phyloP scores from a whole-genome alignment of 495 filamentous ascomycete species.

The Penicillium egyptiacum region DNA sequence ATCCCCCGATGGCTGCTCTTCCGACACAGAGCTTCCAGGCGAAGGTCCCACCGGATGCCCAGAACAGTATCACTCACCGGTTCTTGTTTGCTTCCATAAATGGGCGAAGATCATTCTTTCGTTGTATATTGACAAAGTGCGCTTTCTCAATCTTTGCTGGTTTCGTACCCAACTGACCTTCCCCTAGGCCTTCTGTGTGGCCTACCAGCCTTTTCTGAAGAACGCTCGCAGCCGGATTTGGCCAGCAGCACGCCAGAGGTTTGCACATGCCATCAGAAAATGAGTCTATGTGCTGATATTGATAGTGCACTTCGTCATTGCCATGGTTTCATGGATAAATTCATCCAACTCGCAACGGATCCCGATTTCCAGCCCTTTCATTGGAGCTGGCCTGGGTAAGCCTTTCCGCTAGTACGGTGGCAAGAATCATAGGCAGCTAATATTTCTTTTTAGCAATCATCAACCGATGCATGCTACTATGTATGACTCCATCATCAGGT shows the following conservation, averaged over 20 bases:
- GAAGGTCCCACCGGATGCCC: conserved; percentile 39
- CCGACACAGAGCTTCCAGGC: conserved; percentile 37
- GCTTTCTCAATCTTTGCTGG: not conserved
- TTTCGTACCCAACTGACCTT: not conserved
- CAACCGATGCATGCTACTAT: conserved; percentile 59
- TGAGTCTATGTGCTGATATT: conserved; percentile 11
- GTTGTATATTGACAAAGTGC: conserved; percentile 48
- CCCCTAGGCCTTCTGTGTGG: conserved; percentile 50
- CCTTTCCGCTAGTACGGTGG: not conserved
- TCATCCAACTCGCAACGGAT: conserved; percentile 52
- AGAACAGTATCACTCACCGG: conserved; percentile 47
- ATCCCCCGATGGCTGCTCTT: conserved; percentile 31
- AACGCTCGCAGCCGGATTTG: conserved; percentile 56
- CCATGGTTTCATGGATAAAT: conserved; percentile 57
- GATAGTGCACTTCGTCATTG: conserved; percentile 53
- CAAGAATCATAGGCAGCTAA: conserved; percentile 5
- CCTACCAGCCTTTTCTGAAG: conserved; percentile 57
- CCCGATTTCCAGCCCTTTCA: conserved; percentile 56
- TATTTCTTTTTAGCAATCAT: conserved; percentile 37
- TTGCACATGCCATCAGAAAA: not conserved
- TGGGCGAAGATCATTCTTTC: conserved; percentile 49
- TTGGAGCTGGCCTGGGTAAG: conserved; percentile 57
- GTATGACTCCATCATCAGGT: conserved; percentile 15
- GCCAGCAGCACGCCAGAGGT: conserved; percentile 54
- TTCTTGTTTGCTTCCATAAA: conserved; percentile 48